Evolutionary conservation across 768 basidiomycete species (phyloP).

Genomic region (Leucocoprinus sp.): DNA sequence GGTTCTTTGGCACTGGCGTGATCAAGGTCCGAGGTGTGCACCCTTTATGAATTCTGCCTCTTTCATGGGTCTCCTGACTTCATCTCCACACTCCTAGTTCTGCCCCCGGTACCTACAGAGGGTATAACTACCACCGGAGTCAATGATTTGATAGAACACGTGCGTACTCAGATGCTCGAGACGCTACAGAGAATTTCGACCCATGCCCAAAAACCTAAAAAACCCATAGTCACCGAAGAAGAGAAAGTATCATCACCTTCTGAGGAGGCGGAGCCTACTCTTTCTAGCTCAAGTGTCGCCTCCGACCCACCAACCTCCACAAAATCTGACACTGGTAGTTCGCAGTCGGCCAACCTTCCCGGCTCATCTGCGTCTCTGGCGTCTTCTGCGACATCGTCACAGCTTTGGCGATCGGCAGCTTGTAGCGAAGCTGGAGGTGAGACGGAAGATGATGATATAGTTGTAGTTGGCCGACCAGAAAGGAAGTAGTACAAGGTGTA

Average conservation of each 20-base stretch:
- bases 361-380: constrained; percentile 27
- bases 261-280: constrained; percentile 2
- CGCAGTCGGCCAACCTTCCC: constrained; percentile 1
- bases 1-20: constrained; percentile 65
- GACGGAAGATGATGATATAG: constrained; percentile 81
- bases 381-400: constrained; percentile 22
- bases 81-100: constrained; percentile 41
- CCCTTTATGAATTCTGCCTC: not conserved
- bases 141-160: constrained; percentile 49
- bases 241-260: not conserved
- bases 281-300: constrained; percentile 1
- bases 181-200: constrained; percentile 72
- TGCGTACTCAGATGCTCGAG: constrained; percentile 74
- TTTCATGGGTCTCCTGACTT: not conserved
- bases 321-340: constrained; percentile 2
- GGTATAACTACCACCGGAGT: constrained; percentile 69
- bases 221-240: not conserved
- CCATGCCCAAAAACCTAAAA: constrained; percentile 26
- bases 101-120: constrained; percentile 79
- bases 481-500: constrained; percentile 2
- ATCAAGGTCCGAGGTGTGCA: constrained; percentile 75
- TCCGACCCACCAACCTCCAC: constrained; percentile 3
- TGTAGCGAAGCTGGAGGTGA: constrained; percentile 61
- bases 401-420: constrained; percentile 24
- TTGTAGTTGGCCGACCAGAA: constrained; percentile 59